Evolutionary conservation across 129 eudicot species (phyloP).

Genomic region (Calendula officinalis): DNA sequence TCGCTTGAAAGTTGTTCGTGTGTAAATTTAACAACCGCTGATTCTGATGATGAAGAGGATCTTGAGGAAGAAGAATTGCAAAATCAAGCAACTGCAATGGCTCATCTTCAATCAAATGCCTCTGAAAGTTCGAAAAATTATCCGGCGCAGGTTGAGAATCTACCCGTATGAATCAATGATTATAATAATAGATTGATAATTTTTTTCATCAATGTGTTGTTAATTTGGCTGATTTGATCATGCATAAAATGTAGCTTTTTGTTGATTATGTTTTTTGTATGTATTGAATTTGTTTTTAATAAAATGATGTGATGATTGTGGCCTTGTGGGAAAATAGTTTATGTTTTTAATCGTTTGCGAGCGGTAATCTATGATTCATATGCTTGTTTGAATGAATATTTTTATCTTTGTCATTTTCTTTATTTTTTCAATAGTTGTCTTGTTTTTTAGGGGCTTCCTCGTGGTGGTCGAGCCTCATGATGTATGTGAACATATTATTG

Average conservation of each 20-base stretch:
- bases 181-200: neutral
- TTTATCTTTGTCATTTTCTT: too few relatives aligned
- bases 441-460: too few relatives aligned
- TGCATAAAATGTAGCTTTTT: neutral
- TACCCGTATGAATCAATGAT: slow-evolving; percentile 57
- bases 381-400: too few relatives aligned
- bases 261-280: too few relatives aligned
- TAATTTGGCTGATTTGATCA: neutral
- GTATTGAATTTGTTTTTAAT: too few relatives aligned
- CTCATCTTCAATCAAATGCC: slow-evolving; percentile 32
- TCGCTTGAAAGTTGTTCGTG: slow-evolving; percentile 89
- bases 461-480: too few relatives aligned
- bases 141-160: slow-evolving; percentile 47
- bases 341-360: too few relatives aligned
- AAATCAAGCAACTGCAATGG: slow-evolving; percentile 66
- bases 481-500: too few relatives aligned
- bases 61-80: slow-evolving; percentile 60
- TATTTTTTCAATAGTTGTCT: too few relatives aligned
- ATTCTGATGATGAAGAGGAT: slow-evolving; percentile 61
- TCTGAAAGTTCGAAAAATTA: slow-evolving; percentile 16
- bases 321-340: too few relatives aligned
- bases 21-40: slow-evolving; percentile 74
- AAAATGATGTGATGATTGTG: too few relatives aligned
- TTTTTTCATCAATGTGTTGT: neutral
- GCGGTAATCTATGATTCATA: too few relatives aligned